Evolutionary conservation across 163 green algal genomes (phyloP).

Genomic region (Trebouxia gelatinosa): DNA sequence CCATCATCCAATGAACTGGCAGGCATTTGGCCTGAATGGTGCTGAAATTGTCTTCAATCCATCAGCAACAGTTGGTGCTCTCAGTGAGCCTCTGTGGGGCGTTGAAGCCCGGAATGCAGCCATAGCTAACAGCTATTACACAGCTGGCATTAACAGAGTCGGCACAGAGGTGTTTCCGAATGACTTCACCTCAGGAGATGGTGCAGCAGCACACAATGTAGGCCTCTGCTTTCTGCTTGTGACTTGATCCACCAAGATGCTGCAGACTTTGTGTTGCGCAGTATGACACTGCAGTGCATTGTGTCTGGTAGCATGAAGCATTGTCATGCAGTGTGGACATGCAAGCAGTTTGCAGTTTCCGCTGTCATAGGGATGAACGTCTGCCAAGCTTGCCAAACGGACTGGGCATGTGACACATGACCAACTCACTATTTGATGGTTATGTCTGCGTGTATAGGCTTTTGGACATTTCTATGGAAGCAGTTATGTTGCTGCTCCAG

Average conservation of each 20-base stretch:
- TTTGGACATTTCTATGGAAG: conserved; percentile 98
- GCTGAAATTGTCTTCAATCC: conserved; percentile 99
- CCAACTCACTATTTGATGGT: not conserved
- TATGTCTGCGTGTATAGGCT: conserved; percentile 48
- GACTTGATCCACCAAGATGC: too few species aligned
- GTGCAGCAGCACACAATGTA: conserved; percentile 86
- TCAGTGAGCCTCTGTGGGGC: conserved; percentile 83
- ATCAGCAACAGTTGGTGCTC: conserved; percentile 82
- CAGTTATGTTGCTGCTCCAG: conserved; percentile 92
- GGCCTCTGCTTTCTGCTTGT: too few species aligned
- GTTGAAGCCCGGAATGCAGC: conserved; percentile 94
- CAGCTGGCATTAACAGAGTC: conserved; percentile 93
- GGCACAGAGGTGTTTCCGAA: conserved; percentile 89
- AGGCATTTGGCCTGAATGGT: conserved; percentile 93
- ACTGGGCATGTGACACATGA: too few species aligned
- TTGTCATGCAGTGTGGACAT: too few species aligned
- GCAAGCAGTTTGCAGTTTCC: too few species aligned
- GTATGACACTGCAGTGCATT: too few species aligned
- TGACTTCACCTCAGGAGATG: conserved; percentile 92
- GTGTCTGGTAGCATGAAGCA: too few species aligned
- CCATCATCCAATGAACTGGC: conserved; percentile 94
- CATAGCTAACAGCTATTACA: conserved; percentile 93
- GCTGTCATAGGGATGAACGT: too few species aligned
- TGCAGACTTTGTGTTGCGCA: too few species aligned
- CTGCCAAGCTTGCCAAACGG: too few species aligned